Conservation (phyloP, 768 basidiomycete species). For the Termitomyces sp. region DNA sequence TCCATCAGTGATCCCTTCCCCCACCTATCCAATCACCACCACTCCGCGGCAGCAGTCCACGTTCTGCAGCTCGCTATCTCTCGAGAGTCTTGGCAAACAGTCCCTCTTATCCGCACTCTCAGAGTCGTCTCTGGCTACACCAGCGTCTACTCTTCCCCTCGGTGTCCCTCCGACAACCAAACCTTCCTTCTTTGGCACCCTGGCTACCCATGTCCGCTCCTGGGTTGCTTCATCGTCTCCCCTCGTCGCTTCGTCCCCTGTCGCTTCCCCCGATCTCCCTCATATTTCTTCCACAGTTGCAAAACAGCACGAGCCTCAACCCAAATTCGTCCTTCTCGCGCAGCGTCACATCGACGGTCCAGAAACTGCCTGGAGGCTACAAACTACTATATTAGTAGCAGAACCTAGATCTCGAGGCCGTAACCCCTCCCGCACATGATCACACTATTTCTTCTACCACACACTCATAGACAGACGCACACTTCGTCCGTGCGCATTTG, state of each 20-base stretch:
- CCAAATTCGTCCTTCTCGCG: slow-evolving; percentile 7
- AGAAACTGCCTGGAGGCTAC: slow-evolving; percentile 1
- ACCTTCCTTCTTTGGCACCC: slow-evolving; percentile 32
- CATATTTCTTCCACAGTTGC: slow-evolving; percentile 6
- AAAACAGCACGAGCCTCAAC: slow-evolving; percentile 5
- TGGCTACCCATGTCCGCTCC: slow-evolving; percentile 42
- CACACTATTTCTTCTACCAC: slow-evolving; percentile 19
- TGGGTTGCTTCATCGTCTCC: slow-evolving; percentile 38
- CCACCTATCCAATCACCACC: slow-evolving; percentile 28
- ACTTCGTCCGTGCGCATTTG: slow-evolving; percentile 6
- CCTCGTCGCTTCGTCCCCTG: slow-evolving; percentile 23
- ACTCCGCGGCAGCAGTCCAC: slow-evolving; percentile 31
- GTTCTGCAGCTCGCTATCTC: slow-evolving; percentile 23
- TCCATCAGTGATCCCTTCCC: slow-evolving; percentile 22
- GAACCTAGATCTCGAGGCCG: slow-evolving; percentile 38
- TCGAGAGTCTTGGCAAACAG: slow-evolving; percentile 31
- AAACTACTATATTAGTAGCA: slow-evolving; percentile 4
- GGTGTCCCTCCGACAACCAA: slow-evolving; percentile 28
- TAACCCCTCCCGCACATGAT: slow-evolving; percentile 33
- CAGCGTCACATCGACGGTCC: slow-evolving; percentile 18
- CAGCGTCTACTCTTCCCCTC: slow-evolving; percentile 35
- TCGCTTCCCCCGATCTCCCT: slow-evolving; percentile 17
- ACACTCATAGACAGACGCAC: slow-evolving; percentile 12
- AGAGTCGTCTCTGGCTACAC: slow-evolving; percentile 52
- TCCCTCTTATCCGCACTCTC: slow-evolving; percentile 36